Conservation (phyloP, 208 protist genomes). For the Trypanosoma vivax region DNA sequence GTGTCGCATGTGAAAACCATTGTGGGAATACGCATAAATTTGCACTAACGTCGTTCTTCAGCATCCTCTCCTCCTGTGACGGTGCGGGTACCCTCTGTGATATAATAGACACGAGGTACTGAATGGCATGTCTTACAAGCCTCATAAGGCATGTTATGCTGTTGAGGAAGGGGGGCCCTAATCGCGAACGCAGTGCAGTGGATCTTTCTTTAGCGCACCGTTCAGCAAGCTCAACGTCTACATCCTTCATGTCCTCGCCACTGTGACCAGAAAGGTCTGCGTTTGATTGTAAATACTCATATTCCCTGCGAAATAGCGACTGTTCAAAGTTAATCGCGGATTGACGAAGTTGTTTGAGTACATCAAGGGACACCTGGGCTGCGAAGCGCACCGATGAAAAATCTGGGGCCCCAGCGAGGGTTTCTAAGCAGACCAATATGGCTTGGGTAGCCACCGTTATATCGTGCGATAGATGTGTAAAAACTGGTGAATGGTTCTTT, state of each 20-base stretch:
- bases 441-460: slow-evolving; percentile 44
- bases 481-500: slow-evolving; percentile 5
- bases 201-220: slow-evolving; percentile 23
- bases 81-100: slow-evolving; percentile 11
- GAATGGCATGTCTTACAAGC: slow-evolving; percentile 39
- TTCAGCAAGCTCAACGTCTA: slow-evolving; percentile 16
- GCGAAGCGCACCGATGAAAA: slow-evolving; percentile 47
- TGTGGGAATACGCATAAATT: slow-evolving; percentile 11
- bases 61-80: slow-evolving; percentile 30
- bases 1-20: slow-evolving; percentile 16
- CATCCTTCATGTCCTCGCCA: slow-evolving; percentile 1
- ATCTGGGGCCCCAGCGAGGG: slow-evolving; percentile 38
- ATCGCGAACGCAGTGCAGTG: slow-evolving; percentile 27
- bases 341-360: slow-evolving; percentile 57
- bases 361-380: slow-evolving; percentile 60
- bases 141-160: slow-evolving; percentile 41
- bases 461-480: slow-evolving; percentile 41
- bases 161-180: slow-evolving; percentile 51
- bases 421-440: slow-evolving; percentile 44
- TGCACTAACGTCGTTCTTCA: slow-evolving; percentile 43
- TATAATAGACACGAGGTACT: slow-evolving; percentile 40
- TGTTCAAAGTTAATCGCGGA: slow-evolving; percentile 42
- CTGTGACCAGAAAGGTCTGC: neutral
- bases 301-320: slow-evolving; percentile 25
- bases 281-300: slow-evolving; percentile 1